Evolutionary conservation across 2,329 filamentous ascomycete species (phyloP).

Genomic region (Alternaria longipes): DNA sequence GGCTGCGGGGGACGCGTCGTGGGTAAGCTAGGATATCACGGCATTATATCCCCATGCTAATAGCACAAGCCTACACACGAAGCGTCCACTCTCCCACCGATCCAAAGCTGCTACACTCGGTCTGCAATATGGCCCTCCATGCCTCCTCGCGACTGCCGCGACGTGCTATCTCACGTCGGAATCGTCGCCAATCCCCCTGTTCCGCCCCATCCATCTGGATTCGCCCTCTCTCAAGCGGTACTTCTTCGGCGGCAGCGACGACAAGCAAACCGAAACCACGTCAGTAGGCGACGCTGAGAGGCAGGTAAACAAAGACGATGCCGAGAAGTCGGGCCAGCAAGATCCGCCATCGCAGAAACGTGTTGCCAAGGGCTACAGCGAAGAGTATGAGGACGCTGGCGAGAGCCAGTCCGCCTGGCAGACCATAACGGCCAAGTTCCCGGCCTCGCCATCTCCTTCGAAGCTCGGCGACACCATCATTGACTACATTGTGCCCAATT

Average conservation of each 20-base stretch:
- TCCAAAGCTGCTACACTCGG: constrained; percentile 25
- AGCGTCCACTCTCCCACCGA: constrained; percentile 19
- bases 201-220: constrained; percentile 41
- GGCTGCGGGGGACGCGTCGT: constrained; percentile 42
- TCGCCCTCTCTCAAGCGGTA: constrained; percentile 38
- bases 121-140: constrained; percentile 43
- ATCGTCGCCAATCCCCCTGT: constrained; percentile 23
- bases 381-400: constrained; percentile 28
- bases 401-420: constrained; percentile 42
- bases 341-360: constrained; percentile 48
- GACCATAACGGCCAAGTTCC: constrained; percentile 43
- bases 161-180: constrained; percentile 32
- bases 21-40: constrained; percentile 27
- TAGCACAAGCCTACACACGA: constrained; percentile 35
- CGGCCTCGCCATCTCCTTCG: constrained; percentile 40
- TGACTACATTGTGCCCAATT: constrained; percentile 79
- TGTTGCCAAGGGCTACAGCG: constrained; percentile 36
- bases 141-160: constrained; percentile 37
- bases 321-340: constrained; percentile 38
- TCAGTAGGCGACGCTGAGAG: constrained; percentile 30
- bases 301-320: constrained; percentile 22
- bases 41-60: constrained; percentile 15
- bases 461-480: constrained; percentile 66
- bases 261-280: constrained; percentile 28
- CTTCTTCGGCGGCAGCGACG: constrained; percentile 14